Evolutionary conservation across 2,329 filamentous ascomycete species (phyloP), one percentile per base, ranked within the genome.

Genomic region (Myriosclerotinia scirpicola): DNA sequence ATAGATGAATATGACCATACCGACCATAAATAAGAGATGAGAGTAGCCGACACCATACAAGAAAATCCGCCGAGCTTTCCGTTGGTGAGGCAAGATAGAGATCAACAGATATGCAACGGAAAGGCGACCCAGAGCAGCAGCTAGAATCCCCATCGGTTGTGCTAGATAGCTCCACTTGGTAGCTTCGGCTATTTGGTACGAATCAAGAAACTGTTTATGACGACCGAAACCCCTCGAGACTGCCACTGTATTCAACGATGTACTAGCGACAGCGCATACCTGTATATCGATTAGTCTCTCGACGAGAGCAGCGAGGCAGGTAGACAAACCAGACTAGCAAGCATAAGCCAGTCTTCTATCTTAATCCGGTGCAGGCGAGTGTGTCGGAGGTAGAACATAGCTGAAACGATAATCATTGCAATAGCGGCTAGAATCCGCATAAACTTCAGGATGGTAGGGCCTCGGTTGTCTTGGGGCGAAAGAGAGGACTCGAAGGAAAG

Each of bases 91-190:
- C 34, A 54, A n/a, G 17, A 54, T 54, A 54, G 53, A 54, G 8
- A 54, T 8, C 53, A 54, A 36, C 9, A 54, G 53, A 20, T 54
- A 36, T 34, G 53, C 53, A 17, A 36, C 53, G 8, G 53, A 54
- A 17, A 54, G 53, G 34, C 53, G 53, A 34, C 53, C 53, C 0
- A 54, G 20, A n/a, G 53, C 53, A 54, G 53, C 53, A n/a, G 26
- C 53, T 20, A 54, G 53, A n/a, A 54, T 54, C 4, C 53, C 53
- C 9, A 54, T 36, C 26, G 53, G 53, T 20, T 54, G 53, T 54
- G 53, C 53, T 30, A 54, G 53, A 34, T 54, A 54, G 20, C 53
- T 54, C 53, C 53, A 54, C 53, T 54, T 54, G 7, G 53, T 54
- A 7, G 53, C 26, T 54, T 54, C 53, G 26, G 53, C 53, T 54